These are phyloP conservation scores for Starmera dryadoides DNA, from an alignment of 805 yeast species.

Conservation along the genomic window DNA sequence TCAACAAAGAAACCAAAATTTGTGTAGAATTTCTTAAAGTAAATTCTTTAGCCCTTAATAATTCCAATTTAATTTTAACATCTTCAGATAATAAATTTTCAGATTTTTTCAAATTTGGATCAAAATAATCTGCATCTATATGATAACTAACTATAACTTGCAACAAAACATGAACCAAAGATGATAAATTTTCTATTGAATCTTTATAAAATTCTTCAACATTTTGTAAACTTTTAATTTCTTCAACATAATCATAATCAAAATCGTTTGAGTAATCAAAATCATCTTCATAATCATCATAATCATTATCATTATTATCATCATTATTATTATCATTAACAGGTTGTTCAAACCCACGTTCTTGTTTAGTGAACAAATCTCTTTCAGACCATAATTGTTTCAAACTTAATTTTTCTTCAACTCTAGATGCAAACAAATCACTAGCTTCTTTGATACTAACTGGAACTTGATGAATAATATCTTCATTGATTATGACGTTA, in stretches of 20 bases:
- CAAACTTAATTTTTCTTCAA: slow-evolving; percentile 59
- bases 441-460: slow-evolving; percentile 76
- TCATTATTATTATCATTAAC: slow-evolving; percentile 5
- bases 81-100: slow-evolving; percentile 1
- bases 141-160: slow-evolving; percentile 46
- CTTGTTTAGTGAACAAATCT: slow-evolving; percentile 63
- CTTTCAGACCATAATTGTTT: slow-evolving; percentile 69
- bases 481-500: too few relatives aligned
- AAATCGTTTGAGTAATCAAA: slow-evolving; percentile 22
- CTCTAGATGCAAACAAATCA: slow-evolving; percentile 51
- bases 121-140: neutral
- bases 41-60: slow-evolving; percentile 53
- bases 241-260: slow-evolving; percentile 18
- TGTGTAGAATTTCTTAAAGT: slow-evolving; percentile 52
- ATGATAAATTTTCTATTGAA: slow-evolving; percentile 48
- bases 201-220: slow-evolving; percentile 54
- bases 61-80: slow-evolving; percentile 34
- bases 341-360: slow-evolving; percentile 47
- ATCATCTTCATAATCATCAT: slow-evolving; percentile 3
- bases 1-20: slow-evolving; percentile 43
- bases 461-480: slow-evolving; percentile 39
- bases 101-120: neutral
- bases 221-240: slow-evolving; percentile 37
- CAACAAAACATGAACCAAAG: slow-evolving; percentile 56
- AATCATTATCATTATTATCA: slow-evolving; percentile 5